A percentile compares a stretch with the other conserved stretches of the same genome.
Conservation (phyloP, 2,329 filamentous ascomycete genomes). For the Ophiosphaerella herpotricha region DNA sequence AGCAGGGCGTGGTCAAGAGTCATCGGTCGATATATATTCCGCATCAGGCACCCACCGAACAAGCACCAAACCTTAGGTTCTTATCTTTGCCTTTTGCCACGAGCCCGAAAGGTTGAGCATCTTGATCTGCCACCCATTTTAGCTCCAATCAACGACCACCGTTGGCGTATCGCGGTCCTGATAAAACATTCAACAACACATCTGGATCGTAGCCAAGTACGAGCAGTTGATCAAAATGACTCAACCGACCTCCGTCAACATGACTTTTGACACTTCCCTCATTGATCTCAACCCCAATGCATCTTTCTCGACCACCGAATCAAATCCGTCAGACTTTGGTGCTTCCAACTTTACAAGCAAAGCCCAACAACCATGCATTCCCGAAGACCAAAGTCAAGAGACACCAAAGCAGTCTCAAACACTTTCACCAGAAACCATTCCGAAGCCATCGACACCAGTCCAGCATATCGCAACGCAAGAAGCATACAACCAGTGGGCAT, state of each 20-base stretch:
- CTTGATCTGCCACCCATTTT: not conserved
- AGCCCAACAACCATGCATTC: conserved; percentile 5
- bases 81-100: conserved; percentile 4
- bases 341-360: conserved; percentile 5
- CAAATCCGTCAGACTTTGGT: conserved; percentile 29
- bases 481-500: conserved; percentile 58
- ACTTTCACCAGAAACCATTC: not conserved
- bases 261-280: conserved; percentile 48
- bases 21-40: conserved; percentile 25
- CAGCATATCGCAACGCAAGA: conserved; percentile 47
- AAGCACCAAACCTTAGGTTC: conserved; percentile 11
- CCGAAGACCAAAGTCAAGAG: conserved; percentile 11
- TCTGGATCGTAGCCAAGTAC: not conserved
- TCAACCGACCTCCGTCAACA: conserved; percentile 40
- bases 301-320: conserved; percentile 46
- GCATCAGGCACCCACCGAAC: conserved; percentile 13
- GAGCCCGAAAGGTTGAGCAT: not conserved
- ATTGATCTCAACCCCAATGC: conserved; percentile 36
- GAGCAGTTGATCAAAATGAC: conserved; percentile 32
- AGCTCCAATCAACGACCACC: not conserved
- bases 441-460: conserved; percentile 24
- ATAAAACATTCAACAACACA: not conserved
- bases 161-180: not conserved
- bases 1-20: conserved; percentile 16
- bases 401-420: conserved; percentile 22